phyloP scores from a whole-genome alignment of 208 protist species.

The Herpetomonas tarakana region DNA sequence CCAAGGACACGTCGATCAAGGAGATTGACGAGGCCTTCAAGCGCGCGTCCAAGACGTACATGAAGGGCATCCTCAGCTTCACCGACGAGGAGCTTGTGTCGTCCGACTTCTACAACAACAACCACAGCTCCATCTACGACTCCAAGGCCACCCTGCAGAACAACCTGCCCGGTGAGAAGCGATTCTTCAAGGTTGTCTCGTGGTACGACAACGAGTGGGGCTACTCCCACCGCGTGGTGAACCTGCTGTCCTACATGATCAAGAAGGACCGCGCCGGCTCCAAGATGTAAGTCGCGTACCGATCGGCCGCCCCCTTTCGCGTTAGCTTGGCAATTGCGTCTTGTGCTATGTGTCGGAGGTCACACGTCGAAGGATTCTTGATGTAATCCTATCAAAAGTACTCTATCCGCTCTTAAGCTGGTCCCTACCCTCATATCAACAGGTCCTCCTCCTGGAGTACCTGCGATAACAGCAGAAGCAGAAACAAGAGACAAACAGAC shows the following conservation, averaged over 20 bases:
- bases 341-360: neutral
- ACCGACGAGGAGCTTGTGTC: constrained; percentile 97
- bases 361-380: neutral
- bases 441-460: too few species aligned
- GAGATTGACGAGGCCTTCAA: constrained; percentile 37
- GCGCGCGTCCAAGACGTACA: constrained; percentile 22
- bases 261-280: constrained; percentile 41
- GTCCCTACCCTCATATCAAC: too few species aligned
- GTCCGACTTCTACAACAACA: constrained; percentile 95
- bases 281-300: constrained; percentile 49
- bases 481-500: too few species aligned
- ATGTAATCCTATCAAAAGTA: neutral
- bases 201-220: constrained; percentile 99
- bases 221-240: constrained; percentile 97
- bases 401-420: too few species aligned
- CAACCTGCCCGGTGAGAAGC: constrained; percentile 87
- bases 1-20: constrained; percentile 26
- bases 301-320: too few species aligned
- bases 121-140: constrained; percentile 97
- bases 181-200: constrained; percentile 98
- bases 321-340: too few species aligned
- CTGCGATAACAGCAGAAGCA: too few species aligned
- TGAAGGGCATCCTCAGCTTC: constrained; percentile 97
- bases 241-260: constrained; percentile 92
- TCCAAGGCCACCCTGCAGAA: constrained; percentile 93